These are phyloP conservation scores for Talaromyces piceae DNA, from an alignment of 2,329 filamentous ascomycete species.

Conservation along the genomic window DNA sequence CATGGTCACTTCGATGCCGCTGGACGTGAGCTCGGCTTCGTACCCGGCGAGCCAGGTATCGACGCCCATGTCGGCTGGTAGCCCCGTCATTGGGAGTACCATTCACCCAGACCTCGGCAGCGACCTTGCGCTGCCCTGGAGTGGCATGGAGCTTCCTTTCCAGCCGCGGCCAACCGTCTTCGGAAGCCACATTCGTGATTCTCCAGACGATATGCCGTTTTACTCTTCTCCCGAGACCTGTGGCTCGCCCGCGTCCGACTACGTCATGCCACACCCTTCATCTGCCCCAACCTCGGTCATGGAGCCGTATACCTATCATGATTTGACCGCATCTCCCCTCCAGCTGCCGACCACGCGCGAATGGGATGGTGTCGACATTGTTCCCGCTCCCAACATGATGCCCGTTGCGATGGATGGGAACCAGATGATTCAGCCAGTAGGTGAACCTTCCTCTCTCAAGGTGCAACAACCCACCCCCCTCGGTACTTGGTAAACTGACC, in stretches of 20 bases:
- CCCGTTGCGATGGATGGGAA: constrained; percentile 28
- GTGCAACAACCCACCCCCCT: constrained; percentile 3
- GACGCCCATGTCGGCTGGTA: constrained; percentile 30
- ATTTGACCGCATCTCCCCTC: constrained; percentile 28
- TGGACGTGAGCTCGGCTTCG: constrained; percentile 17
- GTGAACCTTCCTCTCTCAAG: constrained; percentile 19
- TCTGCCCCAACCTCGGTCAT: constrained; percentile 28
- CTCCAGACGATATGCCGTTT: constrained; percentile 33
- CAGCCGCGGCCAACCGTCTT: constrained; percentile 23
- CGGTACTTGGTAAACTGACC: background rate
- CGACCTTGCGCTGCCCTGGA: constrained; percentile 29
- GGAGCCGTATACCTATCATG: constrained; percentile 27
- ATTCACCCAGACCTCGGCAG: constrained; percentile 22
- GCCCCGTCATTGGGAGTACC: constrained; percentile 25
- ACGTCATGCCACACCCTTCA: constrained; percentile 18
- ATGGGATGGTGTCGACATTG: constrained; percentile 27
- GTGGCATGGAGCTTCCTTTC: constrained; percentile 27
- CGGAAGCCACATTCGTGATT: constrained; percentile 28
- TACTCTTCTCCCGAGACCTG: constrained; percentile 39
- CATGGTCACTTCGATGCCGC: constrained; percentile 18
- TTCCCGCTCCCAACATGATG: constrained; percentile 24
- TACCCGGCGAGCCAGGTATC: constrained; percentile 22
- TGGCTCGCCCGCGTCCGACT: constrained; percentile 36
- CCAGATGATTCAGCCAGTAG: constrained; percentile 31
- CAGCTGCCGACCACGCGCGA: constrained; percentile 23